Evolutionary conservation across 768 basidiomycete genomes (phyloP).

Genomic region (Boletus bicolor): DNA sequence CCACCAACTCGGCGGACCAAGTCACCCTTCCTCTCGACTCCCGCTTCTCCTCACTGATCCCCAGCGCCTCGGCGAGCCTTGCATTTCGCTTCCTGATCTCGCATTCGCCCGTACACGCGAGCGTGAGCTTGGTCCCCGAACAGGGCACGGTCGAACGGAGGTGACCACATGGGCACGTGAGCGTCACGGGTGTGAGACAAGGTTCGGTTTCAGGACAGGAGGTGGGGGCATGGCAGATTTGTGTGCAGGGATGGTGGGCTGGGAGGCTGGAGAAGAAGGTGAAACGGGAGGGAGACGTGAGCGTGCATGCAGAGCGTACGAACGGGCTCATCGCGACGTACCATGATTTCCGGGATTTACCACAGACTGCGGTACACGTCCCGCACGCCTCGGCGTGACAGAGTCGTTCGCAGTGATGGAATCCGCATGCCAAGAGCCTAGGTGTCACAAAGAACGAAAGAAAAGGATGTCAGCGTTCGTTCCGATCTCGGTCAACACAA

Average conservation of each 20-base stretch:
- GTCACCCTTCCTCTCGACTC: constrained; percentile 39
- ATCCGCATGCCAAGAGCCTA: constrained; percentile 77
- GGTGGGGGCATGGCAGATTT: constrained; percentile 85
- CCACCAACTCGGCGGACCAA: constrained; percentile 62
- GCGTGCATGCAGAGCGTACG: neutral
- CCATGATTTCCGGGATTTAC: constrained; percentile 86
- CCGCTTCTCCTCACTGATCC: constrained; percentile 60
- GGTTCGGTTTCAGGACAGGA: constrained; percentile 77
- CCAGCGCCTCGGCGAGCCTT: constrained; percentile 84
- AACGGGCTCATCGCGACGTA: constrained; percentile 30
- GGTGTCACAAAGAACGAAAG: neutral
- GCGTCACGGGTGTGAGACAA: constrained; percentile 62
- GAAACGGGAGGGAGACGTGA: neutral
- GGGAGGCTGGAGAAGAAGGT: constrained; percentile 47
- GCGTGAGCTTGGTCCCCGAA: constrained; percentile 42
- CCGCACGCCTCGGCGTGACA: constrained; percentile 89
- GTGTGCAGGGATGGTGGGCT: constrained; percentile 69
- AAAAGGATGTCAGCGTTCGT: neutral
- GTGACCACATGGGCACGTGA: constrained; percentile 82
- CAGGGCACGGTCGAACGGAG: constrained; percentile 73
- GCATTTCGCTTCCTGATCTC: constrained; percentile 83
- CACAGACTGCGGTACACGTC: constrained; percentile 70
- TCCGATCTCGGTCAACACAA: constrained; percentile 1
- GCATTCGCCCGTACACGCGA: constrained; percentile 85
- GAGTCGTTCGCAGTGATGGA: constrained; percentile 77